A percentile compares a stretch with the other conserved stretches of the same genome.
These are phyloP conservation scores for Citrus sp. DNA, from an alignment of 345 rosid genomes.

Conservation along the genomic window DNA sequence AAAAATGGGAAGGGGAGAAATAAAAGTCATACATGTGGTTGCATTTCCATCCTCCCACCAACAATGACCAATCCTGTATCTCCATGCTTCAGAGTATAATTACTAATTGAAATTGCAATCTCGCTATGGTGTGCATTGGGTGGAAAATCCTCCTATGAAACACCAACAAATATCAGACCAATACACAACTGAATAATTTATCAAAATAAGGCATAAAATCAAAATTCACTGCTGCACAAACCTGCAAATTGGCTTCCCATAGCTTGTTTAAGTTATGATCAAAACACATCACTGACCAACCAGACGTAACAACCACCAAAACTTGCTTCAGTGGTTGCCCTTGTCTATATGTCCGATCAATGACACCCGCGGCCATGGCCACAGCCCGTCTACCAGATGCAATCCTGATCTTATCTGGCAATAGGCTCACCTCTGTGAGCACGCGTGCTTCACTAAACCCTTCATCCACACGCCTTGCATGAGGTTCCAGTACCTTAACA, in stretches of 20 bases:
- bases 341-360: constrained; percentile 58
- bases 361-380: constrained; percentile 92
- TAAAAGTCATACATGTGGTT: constrained; percentile 66
- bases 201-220: not conserved
- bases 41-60: constrained; percentile 97
- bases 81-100: constrained; percentile 84
- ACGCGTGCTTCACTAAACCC: constrained; percentile 89
- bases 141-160: constrained; percentile 82
- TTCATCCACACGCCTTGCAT: constrained; percentile 75
- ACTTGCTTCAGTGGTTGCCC: constrained; percentile 91
- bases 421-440: constrained; percentile 51
- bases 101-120: constrained; percentile 71
- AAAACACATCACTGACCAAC: constrained; percentile 93
- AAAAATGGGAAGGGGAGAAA: not conserved
- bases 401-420: constrained; percentile 89
- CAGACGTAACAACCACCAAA: constrained; percentile 92
- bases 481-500: constrained; percentile 81
- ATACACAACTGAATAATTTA: not conserved
- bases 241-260: constrained; percentile 96
- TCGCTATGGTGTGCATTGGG: constrained; percentile 90
- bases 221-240: constrained; percentile 9
- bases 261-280: constrained; percentile 95
- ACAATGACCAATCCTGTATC: constrained; percentile 83
- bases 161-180: constrained; percentile 9
- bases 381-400: constrained; percentile 85